A percentile compares a stretch with the other conserved stretches of the same genome.
These are phyloP conservation scores for Aspergillus sp. DNA, from an alignment of 2,329 filamentous ascomycete species.

Conservation along the genomic window DNA sequence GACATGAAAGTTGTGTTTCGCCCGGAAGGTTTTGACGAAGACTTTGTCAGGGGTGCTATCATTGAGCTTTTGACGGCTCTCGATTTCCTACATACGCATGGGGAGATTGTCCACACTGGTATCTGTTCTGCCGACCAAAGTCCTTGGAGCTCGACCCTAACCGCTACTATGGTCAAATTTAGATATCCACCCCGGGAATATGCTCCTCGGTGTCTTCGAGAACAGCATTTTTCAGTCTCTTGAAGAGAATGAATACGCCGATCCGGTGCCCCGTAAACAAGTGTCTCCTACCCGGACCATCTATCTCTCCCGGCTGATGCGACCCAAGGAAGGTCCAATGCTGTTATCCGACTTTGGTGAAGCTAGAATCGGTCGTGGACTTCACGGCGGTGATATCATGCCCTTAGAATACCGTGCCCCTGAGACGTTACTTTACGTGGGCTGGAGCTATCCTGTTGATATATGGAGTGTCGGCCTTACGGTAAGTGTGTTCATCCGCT, in stretches of 20 bases:
- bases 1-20: constrained; percentile 21
- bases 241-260: constrained; percentile 26
- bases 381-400: constrained; percentile 27
- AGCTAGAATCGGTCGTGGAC: constrained; percentile 25
- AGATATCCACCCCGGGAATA: constrained; percentile 35
- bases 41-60: constrained; percentile 21
- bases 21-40: constrained; percentile 18
- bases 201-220: constrained; percentile 31
- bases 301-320: constrained; percentile 25
- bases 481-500: constrained; percentile 25
- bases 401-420: constrained; percentile 30
- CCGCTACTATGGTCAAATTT: not conserved
- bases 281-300: constrained; percentile 32
- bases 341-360: constrained; percentile 33
- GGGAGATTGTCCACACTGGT: constrained; percentile 30
- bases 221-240: constrained; percentile 24
- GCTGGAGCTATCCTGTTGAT: constrained; percentile 31
- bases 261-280: constrained; percentile 38
- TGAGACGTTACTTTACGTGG: constrained; percentile 30
- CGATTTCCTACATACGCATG: constrained; percentile 30
- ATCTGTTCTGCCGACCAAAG: not conserved
- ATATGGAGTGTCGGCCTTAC: constrained; percentile 34
- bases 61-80: constrained; percentile 26
- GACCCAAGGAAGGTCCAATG: constrained; percentile 27
- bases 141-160: no score